Conservation (phyloP, 2,329 filamentous ascomycete species). For the Penicillium fuscoglaucum region DNA sequence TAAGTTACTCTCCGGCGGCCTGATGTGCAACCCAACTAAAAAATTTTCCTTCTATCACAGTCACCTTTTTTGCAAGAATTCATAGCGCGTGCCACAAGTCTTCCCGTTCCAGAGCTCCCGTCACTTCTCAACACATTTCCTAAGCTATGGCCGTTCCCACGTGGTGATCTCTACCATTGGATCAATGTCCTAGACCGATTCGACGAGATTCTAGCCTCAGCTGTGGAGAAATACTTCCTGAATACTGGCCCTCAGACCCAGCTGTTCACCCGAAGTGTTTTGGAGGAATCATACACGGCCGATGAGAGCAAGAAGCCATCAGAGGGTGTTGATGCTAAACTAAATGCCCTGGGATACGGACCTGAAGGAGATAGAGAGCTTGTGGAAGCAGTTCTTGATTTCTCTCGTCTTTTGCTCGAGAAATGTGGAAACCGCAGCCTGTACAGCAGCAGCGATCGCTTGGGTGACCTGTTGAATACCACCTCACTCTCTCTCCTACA, state of each 20-base stretch:
- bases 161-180: slow-evolving; percentile 98
- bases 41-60: slow-evolving; percentile 49
- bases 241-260: slow-evolving; percentile 76
- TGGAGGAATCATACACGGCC: slow-evolving; percentile 53
- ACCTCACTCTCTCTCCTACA: slow-evolving; percentile 78
- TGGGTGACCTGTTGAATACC: slow-evolving; percentile 86
- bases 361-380: slow-evolving; percentile 77
- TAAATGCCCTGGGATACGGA: slow-evolving; percentile 63
- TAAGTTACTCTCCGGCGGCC: slow-evolving; percentile 34
- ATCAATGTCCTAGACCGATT: slow-evolving; percentile 92
- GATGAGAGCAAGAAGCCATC: slow-evolving; percentile 58
- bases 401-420: slow-evolving; percentile 84
- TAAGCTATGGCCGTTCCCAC: slow-evolving; percentile 87
- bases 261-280: slow-evolving; percentile 60
- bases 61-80: slow-evolving; percentile 86
- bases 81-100: slow-evolving; percentile 64
- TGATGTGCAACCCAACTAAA: slow-evolving; percentile 23
- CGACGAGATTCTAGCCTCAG: slow-evolving; percentile 79
- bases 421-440: slow-evolving; percentile 96
- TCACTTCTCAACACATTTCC: slow-evolving; percentile 77
- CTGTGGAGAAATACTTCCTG: slow-evolving; percentile 77
- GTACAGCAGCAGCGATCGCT: slow-evolving; percentile 86
- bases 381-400: slow-evolving; percentile 75
- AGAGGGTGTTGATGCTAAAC: slow-evolving; percentile 54
- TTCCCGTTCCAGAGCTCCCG: slow-evolving; percentile 73